A percentile compares a stretch with the other conserved stretches of the same genome.
Evolutionary conservation across 768 basidiomycete genomes (phyloP).

Genomic region (Lactifluus rugatus): DNA sequence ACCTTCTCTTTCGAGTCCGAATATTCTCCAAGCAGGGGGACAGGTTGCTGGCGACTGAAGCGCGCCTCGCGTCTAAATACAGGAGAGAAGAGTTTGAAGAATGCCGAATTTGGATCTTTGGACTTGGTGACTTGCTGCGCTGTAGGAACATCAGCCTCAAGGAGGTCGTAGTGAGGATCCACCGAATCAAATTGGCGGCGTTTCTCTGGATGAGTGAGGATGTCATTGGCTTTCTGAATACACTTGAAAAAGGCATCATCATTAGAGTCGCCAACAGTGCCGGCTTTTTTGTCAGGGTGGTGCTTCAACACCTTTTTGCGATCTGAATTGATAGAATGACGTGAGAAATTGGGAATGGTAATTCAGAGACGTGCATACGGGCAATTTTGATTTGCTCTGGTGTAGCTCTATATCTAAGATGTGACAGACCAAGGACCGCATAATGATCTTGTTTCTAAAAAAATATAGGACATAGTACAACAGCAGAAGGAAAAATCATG

Average conservation of each 20-base stretch:
- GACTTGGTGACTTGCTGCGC: slow-evolving; percentile 45
- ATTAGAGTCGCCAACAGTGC: slow-evolving; percentile 67
- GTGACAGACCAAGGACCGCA: slow-evolving; percentile 89
- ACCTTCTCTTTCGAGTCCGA: slow-evolving; percentile 73
- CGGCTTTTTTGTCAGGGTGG: slow-evolving; percentile 91
- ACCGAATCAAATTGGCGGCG: slow-evolving; percentile 96
- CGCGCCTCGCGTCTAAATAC: slow-evolving; percentile 87
- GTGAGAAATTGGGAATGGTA: not conserved
- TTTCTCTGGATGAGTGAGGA: slow-evolving; percentile 76
- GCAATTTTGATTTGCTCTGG: slow-evolving; percentile 93
- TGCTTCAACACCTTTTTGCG: slow-evolving; percentile 97
- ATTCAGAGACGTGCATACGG: slow-evolving; percentile 58
- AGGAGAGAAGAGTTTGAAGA: slow-evolving; percentile 67
- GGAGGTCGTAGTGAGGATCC: slow-evolving; percentile 63
- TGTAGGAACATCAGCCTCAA: slow-evolving; percentile 72
- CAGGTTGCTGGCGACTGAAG: slow-evolving; percentile 80
- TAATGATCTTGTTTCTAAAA: slow-evolving; percentile 95
- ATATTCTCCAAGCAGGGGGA: slow-evolving; percentile 65
- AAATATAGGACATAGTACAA: not conserved
- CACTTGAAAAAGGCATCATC: slow-evolving; percentile 99
- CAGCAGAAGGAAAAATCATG: not conserved
- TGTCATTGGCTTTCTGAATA: slow-evolving; percentile 96
- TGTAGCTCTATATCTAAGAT: slow-evolving; percentile 77
- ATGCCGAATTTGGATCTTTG: slow-evolving; percentile 43
- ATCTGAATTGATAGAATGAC: slow-evolving; percentile 39